Evolutionary conservation across 2,329 filamentous ascomycete species (phyloP).

Genomic region (Seiridium cupressi): DNA sequence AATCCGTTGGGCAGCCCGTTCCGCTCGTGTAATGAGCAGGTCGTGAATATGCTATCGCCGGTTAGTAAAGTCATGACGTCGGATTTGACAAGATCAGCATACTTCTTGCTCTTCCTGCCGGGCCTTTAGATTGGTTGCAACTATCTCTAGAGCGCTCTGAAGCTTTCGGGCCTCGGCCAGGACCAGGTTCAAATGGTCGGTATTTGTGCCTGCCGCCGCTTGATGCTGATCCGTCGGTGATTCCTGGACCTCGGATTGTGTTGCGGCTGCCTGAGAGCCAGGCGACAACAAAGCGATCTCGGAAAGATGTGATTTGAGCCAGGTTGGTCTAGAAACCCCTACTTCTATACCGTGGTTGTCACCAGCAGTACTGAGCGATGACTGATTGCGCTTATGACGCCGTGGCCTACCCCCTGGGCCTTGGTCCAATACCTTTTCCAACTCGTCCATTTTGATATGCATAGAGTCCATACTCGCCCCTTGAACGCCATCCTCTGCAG

Average conservation of each 20-base stretch:
- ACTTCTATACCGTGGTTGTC: background rate
- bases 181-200: slow-evolving; percentile 29
- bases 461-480: slow-evolving; percentile 32
- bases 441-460: slow-evolving; percentile 40
- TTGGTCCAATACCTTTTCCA: slow-evolving; percentile 30
- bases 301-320: background rate
- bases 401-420: slow-evolving; percentile 9
- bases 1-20: slow-evolving; percentile 57
- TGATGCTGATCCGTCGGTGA: background rate
- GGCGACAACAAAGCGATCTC: background rate
- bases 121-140: slow-evolving; percentile 49
- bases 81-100: slow-evolving; percentile 20
- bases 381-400: background rate
- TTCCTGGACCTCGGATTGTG: background rate
- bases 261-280: slow-evolving; percentile 4
- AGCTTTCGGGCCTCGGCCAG: slow-evolving; percentile 42
- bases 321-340: background rate
- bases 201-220: slow-evolving; percentile 12
- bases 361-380: background rate
- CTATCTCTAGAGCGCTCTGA: slow-evolving; percentile 46
- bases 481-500: slow-evolving; percentile 18
- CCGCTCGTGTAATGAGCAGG: slow-evolving; percentile 56
- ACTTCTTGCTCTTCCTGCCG: slow-evolving; percentile 61
- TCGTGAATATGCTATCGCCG: slow-evolving; percentile 56
- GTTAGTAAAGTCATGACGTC: slow-evolving; percentile 21